Percentiles rank a stretch among this genome's conserved stretches.
These are phyloP conservation scores for Tephrocybe rancida DNA, from an alignment of 768 basidiomycete genomes.

Conservation along the genomic window DNA sequence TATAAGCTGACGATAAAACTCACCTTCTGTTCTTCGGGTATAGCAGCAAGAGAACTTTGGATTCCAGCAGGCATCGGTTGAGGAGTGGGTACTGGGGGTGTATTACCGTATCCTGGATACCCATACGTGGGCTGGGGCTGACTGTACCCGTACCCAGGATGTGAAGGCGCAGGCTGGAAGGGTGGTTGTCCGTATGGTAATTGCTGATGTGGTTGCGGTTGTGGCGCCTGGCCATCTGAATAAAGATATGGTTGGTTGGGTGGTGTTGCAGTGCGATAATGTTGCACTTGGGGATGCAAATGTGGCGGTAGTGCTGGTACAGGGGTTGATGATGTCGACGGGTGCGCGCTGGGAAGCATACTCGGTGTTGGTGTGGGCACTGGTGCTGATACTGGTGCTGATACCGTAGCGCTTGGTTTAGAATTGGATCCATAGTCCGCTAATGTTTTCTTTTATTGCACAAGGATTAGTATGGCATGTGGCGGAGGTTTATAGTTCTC, in stretches of 20 bases:
- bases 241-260: conserved; percentile 30
- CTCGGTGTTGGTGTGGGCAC: conserved; percentile 20
- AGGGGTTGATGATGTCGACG: conserved; percentile 34
- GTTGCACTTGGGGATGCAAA: conserved; percentile 31
- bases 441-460: conserved; percentile 60
- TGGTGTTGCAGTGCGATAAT: conserved; percentile 36
- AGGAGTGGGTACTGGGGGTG: conserved; percentile 24
- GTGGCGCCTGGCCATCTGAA: conserved; percentile 22
- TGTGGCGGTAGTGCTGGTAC: conserved; percentile 52
- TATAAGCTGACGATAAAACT: conserved; percentile 11
- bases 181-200: conserved; percentile 15
- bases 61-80: conserved; percentile 22
- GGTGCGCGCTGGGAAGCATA: conserved; percentile 24
- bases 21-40: conserved; percentile 74
- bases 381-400: conserved; percentile 26
- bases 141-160: conserved; percentile 19
- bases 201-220: conserved; percentile 8
- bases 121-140: conserved; percentile 18
- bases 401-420: conserved; percentile 19
- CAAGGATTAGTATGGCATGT: not conserved
- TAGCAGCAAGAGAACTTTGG: conserved; percentile 57
- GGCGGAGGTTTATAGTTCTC: conserved; percentile 5
- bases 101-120: conserved; percentile 14
- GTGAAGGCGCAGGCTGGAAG: conserved; percentile 3
- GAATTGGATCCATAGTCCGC: conserved; percentile 46